Conservation (phyloP, 306 rosid genomes). For the Cyamopsis tetragonoloba region DNA sequence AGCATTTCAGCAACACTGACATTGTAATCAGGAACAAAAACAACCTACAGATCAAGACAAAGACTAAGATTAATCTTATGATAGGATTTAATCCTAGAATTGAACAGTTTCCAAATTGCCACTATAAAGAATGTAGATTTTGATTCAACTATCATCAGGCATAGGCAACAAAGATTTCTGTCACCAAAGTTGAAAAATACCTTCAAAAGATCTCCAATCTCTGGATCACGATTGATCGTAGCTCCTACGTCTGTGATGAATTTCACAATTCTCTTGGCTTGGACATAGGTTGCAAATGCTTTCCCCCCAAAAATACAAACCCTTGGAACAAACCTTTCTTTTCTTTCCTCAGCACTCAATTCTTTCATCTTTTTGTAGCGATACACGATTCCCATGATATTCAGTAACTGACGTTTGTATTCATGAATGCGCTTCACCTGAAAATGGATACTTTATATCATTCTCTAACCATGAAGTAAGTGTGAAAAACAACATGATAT, state of each 20-base stretch:
- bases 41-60: slow-evolving; percentile 46
- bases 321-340: slow-evolving; percentile 65
- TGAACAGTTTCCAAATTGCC: neutral
- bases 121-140: neutral
- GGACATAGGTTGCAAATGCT: slow-evolving; percentile 91
- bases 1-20: slow-evolving; percentile 88
- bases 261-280: slow-evolving; percentile 96
- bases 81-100: neutral
- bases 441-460: slow-evolving; percentile 6
- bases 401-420: slow-evolving; percentile 84
- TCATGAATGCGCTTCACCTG: slow-evolving; percentile 99
- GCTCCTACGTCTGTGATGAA: slow-evolving; percentile 89
- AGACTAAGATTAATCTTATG: neutral
- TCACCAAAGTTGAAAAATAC: slow-evolving; percentile 32
- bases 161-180: neutral
- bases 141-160: neutral
- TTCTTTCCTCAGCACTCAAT: slow-evolving; percentile 63
- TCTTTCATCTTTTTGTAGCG: slow-evolving; percentile 96
- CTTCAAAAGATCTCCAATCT: slow-evolving; percentile 89
- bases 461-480: slow-evolving; percentile 17
- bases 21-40: slow-evolving; percentile 92
- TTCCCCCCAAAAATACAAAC: slow-evolving; percentile 97
- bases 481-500: neutral
- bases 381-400: slow-evolving; percentile 84
- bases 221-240: slow-evolving; percentile 73